phyloP scores from a whole-genome alignment of 306 rosid species.

The Trichosanthes cucumerina region DNA sequence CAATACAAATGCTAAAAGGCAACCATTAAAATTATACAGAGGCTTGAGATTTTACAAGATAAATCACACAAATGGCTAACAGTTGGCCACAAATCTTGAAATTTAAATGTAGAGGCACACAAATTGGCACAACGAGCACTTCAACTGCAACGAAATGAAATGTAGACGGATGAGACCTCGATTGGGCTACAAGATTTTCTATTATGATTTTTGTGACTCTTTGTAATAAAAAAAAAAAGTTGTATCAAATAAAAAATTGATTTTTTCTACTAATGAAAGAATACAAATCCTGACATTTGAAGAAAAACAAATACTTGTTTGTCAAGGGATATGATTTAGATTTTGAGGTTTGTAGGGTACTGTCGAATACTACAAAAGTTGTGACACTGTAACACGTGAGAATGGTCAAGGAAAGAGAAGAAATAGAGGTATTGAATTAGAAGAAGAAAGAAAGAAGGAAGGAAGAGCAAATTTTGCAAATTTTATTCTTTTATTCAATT shows the following conservation, averaged over 20 bases:
- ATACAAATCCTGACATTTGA: background rate
- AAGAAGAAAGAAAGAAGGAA: background rate
- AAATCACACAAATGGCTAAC: no score
- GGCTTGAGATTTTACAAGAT: no score
- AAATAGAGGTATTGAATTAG: background rate
- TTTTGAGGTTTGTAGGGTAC: background rate
- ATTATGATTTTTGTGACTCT: no score
- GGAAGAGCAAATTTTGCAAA: background rate
- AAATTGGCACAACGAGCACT: no score
- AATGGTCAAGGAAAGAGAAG: background rate
- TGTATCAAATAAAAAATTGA: background rate
- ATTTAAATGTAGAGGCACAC: no score
- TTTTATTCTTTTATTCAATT: conserved; percentile 20
- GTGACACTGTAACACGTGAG: background rate
- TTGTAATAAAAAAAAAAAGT: no score
- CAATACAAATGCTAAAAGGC: no score
- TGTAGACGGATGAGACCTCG: no score
- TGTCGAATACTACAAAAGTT: background rate
- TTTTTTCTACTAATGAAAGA: background rate
- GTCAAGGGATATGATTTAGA: background rate
- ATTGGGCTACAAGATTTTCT: no score
- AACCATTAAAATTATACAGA: no score
- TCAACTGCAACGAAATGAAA: no score
- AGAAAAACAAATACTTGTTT: background rate
- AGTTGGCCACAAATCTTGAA: no score